Conservation (phyloP, 2,329 filamentous ascomycete genomes). For the Orbilia brochopaga region DNA sequence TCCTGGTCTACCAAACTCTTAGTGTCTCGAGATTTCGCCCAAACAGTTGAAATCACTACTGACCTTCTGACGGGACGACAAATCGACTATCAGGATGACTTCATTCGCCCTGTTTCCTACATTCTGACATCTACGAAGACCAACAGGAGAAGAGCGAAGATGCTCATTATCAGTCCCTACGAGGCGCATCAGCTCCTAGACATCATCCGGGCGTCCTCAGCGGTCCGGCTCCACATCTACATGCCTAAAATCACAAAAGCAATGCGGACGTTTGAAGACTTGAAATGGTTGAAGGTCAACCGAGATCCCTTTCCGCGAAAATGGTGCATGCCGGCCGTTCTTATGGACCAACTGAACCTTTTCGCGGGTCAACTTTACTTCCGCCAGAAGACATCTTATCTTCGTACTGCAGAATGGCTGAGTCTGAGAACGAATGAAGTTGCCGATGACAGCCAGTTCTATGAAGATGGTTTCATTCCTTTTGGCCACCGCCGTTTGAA, state of each 20-base stretch:
- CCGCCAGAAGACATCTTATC: slow-evolving; percentile 64
- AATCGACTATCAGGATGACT: slow-evolving; percentile 59
- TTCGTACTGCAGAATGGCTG: slow-evolving; percentile 62
- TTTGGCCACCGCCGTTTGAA: slow-evolving; percentile 15
- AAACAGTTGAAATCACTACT: slow-evolving; percentile 58
- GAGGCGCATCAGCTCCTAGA: slow-evolving; percentile 66
- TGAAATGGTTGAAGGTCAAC: slow-evolving; percentile 55
- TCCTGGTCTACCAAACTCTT: slow-evolving; percentile 60
- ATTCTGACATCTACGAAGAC: slow-evolving; percentile 47
- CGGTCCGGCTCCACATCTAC: slow-evolving; percentile 63
- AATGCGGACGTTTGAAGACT: slow-evolving; percentile 59
- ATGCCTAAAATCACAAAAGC: slow-evolving; percentile 60
- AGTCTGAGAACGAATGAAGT: slow-evolving; percentile 59
- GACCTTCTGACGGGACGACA: slow-evolving; percentile 38
- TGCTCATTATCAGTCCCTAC: slow-evolving; percentile 65
- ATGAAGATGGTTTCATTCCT: slow-evolving; percentile 52
- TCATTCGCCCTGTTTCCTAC: slow-evolving; percentile 60
- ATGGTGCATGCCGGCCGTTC: slow-evolving; percentile 52
- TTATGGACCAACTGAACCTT: slow-evolving; percentile 65
- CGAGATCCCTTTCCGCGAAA: neutral
- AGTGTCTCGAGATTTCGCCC: slow-evolving; percentile 63
- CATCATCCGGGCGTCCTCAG: slow-evolving; percentile 56
- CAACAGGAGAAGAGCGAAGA: slow-evolving; percentile 1
- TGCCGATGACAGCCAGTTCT: neutral
- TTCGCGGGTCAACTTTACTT: slow-evolving; percentile 74